Conservation (phyloP, 371 early-diverging fungal genomes). For the Mortierella polycephala region DNA sequence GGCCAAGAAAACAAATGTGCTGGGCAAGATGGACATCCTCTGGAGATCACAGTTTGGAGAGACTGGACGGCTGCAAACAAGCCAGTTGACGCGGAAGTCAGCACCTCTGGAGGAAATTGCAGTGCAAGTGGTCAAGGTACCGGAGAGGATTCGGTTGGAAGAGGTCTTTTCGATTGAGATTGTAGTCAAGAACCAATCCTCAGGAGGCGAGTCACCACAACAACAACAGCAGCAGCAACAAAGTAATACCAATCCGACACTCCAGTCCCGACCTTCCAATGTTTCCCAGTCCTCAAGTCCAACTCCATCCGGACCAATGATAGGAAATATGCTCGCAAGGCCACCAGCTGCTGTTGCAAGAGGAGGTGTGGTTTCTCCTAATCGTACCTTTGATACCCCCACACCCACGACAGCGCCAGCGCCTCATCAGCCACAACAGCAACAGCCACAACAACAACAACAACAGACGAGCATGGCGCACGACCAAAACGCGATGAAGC, state of each 20-base stretch:
- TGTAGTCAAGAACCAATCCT: constrained; percentile 62
- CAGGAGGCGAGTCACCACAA: constrained; percentile 2
- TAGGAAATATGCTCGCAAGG: constrained; percentile 30
- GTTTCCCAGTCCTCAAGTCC: constrained; percentile 9
- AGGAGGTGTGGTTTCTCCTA: constrained; percentile 32
- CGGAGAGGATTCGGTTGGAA: constrained; percentile 64
- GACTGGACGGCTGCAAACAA: constrained; percentile 92
- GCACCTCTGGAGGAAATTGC: constrained; percentile 82
- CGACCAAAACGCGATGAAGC: constrained; percentile 60
- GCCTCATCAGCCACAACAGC: constrained; percentile 14
- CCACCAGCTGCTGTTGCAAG: constrained; percentile 50
- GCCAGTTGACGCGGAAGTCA: constrained; percentile 87
- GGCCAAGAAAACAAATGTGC: constrained; percentile 78
- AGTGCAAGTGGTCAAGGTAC: constrained; percentile 68
- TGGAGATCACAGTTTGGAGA: constrained; percentile 93
- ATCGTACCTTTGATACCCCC: constrained; percentile 50
- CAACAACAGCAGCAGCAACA: constrained; percentile 27
- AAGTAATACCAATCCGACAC: constrained; percentile 5
- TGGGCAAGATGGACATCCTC: constrained; percentile 94
- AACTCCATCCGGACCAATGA: constrained; percentile 4
- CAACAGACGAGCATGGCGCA: constrained; percentile 50
- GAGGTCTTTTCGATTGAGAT: constrained; percentile 73
- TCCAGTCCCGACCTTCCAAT: constrained; percentile 25
- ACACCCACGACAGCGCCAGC: constrained; percentile 46
- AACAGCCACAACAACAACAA: constrained; percentile 14